Evolutionary conservation across 2,329 filamentous ascomycete species (phyloP).

Genomic region (Ascochyta pisi): DNA sequence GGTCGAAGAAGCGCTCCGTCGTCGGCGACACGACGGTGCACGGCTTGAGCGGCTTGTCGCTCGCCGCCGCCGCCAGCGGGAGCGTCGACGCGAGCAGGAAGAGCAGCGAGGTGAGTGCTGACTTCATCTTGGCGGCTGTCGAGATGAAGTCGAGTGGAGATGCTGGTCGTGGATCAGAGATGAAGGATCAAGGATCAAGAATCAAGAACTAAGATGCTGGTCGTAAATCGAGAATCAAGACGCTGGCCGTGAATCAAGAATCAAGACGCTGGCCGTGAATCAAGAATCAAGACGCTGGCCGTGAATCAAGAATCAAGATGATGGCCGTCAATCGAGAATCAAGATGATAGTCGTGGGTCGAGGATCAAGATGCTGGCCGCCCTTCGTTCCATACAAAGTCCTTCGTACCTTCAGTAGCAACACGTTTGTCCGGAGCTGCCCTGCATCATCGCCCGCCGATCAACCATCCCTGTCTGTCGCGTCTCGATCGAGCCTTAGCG

Average conservation of each 20-base stretch:
- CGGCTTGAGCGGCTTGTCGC: constrained; percentile 57
- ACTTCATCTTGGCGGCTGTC: constrained; percentile 33
- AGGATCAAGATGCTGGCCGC: neutral
- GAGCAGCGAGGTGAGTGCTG: constrained; percentile 34
- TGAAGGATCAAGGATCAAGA: too few species aligned
- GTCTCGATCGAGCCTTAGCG: neutral
- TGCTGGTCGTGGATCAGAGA: neutral
- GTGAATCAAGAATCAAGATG: constrained; percentile 4
- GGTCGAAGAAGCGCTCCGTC: constrained; percentile 69
- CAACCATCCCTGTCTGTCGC: constrained; percentile 7
- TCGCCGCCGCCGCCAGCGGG: constrained; percentile 41
- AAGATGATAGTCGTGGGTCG: neutral
- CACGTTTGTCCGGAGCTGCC: constrained; percentile 29
- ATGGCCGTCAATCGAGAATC: neutral
- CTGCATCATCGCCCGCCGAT: constrained; percentile 2
- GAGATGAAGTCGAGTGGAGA: neutral
- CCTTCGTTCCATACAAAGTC: neutral
- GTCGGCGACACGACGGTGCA: constrained; percentile 69
- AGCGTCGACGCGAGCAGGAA: constrained; percentile 43
- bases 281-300: neutral
- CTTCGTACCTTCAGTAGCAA: constrained; percentile 14
- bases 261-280: neutral
- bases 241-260: neutral
- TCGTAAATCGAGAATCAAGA: neutral
- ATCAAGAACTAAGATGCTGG: too few species aligned